Evolutionary conservation across 129 eudicot genomes (phyloP), one percentile per base, ranked within the genome.

Genomic region (Flaveria bidentis): DNA sequence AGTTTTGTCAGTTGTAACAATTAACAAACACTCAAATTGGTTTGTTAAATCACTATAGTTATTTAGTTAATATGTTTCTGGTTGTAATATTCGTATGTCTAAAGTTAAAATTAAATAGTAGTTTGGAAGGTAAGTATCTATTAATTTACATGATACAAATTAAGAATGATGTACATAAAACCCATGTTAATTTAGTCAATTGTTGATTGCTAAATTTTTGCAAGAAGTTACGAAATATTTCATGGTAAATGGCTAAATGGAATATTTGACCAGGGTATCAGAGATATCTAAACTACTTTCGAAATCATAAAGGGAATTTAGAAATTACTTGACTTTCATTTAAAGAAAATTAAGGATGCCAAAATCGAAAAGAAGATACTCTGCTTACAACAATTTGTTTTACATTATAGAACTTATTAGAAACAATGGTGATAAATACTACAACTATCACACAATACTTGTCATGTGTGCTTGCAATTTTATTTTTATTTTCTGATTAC

Each of bases 171-270:
- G 5, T 36, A 36, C 41, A 49, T 46, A 2, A 14, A 52, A 46
- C 28, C 50, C 7, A 26, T 28, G 68, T 62, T 62, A 62, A 23
- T 22, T 57, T 36, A 28, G 68, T 62, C 68, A 62, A 28, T 62
- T 62, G 42, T 28, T 62, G 41, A 36, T 5, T 5, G 68, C 68
- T 62, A 62, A 62, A 26, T 12, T 62, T 13, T 26, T 42, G 68
- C 45, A 26, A 62, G 9, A 62, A 62, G 68, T 62, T 62, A 62
- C 18, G 44, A 62, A 6, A 5, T 62, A 62, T 62, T 20, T 22
- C 36, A 2, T 58, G 33, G 30, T 62, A 6, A 61, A 26, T 28
- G 20, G 33, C 15, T 62, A 15, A 61, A 26, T 28, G 20, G 45
- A 9, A 62, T 1, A 28, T 62, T 62, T 62, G 67, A 26, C 67